Base-by-base conservation (phyloP, 257 asterid species). In the Solanum raphanifolium region DNA sequence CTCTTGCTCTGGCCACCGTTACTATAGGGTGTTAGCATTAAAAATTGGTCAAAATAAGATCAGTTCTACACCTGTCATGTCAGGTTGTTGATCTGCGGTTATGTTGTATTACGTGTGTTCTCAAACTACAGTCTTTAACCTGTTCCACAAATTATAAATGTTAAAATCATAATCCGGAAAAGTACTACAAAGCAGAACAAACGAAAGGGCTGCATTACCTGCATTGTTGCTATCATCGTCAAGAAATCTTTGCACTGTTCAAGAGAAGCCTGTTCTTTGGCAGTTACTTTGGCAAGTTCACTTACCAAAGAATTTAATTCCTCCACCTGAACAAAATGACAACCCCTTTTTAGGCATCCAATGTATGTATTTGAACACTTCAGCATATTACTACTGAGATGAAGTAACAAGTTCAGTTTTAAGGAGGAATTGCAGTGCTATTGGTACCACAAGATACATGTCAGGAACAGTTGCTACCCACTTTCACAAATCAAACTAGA, bases 41-140 rank as follows among this genome's bases (percentile, higher is more conserved):
- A 86, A 87, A 90, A 86, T 46, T 68, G 82, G 83, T 92, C 92
- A 90, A 89, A 71, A 72, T 89, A 89, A 79, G 76, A 89, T 92
- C 93, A 92, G 93, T 91, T 91, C 94, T 89, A 89, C 91, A 55
- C 82, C 79, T 46, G 88, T 90, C 89, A 86, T 52, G 92, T 93
- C 94, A 90, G 88, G 93, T 90, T 91, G 91, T 90, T 89, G 92
- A 71, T 91, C 91, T 91, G 88, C 94, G 94, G 92, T 90, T 90
- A 92, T 86, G 93, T 92, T 94, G 98, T 89, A 96, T 89, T 81
- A 95, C 88, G 72, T 96, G 98, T 66, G 99, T 94, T 90, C 96
- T 93, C 93, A 96, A 88, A 88, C 96, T 96, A 90, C 92, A 92
- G 89, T 94, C 98, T 88, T 94, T 95, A 71, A 94, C 96, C 99